Evolutionary conservation across 179 eudicot genomes (phyloP), one percentile per base, ranked within the genome.

Genomic region (Amaranthus tricolor): DNA sequence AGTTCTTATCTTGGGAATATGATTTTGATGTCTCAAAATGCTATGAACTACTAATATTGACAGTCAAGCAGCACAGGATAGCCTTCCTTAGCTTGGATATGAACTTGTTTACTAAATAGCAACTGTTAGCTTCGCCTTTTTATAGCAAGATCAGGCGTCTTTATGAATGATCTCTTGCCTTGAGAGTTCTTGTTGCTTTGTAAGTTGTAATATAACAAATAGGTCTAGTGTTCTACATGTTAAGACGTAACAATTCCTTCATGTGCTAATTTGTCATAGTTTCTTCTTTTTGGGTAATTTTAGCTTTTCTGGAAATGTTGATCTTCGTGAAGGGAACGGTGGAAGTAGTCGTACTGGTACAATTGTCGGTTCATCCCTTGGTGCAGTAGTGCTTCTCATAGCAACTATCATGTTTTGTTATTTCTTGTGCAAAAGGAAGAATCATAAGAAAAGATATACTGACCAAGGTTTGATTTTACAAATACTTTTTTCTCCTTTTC

Each of bases 231-330:
- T 3, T 31, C 4, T 31, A 31, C 3, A 31, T 31, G 40, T 31
- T 31, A 31, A 31, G 40, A 31, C 40, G 40, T 31, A 4, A 31
- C 40, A 31, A 31, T 31, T 31, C 40, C n/a, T 68, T 47, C 17
- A 72, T 43, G 8, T 21, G 61, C 49, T 19, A 49, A 12, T 56
- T 57, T 15, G 47, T 3, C 31, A n/a, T 54, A 15, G 10, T 11
- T 63, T 47, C 40, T 47, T 48, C 16, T 51, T 21, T 5, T 47
- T 77, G 40, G 74, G 45, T 76, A 66, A 47, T 76, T 68, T 47
- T 79, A 95, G 99, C 88, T 89, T 83, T 83, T 76, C 92, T 57
- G 97, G 97, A 71, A 95, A 95, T 74, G 66, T 68, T 43, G 83
- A 84, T 86, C 94, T 95, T 79, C 93, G 80, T 70, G 68, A 68